These are phyloP conservation scores for Hypoxylon sp. DNA, from an alignment of 2,329 filamentous ascomycete species.

Conservation along the genomic window DNA sequence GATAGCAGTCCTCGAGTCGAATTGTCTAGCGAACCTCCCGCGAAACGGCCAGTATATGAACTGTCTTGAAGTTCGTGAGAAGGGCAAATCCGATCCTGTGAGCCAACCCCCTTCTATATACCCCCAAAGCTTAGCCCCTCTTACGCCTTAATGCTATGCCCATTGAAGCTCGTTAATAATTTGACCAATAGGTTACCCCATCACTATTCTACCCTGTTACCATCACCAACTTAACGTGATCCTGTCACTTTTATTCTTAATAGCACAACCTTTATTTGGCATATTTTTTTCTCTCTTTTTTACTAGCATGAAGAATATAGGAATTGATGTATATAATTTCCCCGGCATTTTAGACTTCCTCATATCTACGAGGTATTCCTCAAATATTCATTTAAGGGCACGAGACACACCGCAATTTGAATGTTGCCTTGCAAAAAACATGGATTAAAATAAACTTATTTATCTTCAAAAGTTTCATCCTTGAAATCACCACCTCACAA, in stretches of 20 bases:
- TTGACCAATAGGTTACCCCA: background rate
- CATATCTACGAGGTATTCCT: background rate
- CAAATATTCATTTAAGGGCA: background rate
- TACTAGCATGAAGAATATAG: background rate
- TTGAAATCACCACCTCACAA: background rate
- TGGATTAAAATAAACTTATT: background rate
- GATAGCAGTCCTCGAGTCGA: slow-evolving; percentile 26
- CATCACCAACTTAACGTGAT: background rate
- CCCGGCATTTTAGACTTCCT: background rate
- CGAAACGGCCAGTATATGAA: background rate
- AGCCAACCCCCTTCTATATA: background rate
- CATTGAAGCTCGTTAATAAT: background rate
- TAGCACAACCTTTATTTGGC: background rate
- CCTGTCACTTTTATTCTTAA: background rate
- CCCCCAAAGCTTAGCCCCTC: background rate
- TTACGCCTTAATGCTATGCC: background rate
- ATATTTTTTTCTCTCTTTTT: background rate
- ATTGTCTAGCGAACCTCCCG: slow-evolving; percentile 9
- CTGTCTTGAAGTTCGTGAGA: background rate
- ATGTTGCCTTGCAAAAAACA: background rate
- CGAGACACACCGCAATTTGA: background rate
- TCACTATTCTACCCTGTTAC: background rate
- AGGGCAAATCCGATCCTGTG: background rate
- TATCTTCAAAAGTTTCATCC: background rate
- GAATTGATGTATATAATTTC: background rate